Evolutionary conservation across 129 eudicot genomes (phyloP).

Genomic region (Sambucus nigra): DNA sequence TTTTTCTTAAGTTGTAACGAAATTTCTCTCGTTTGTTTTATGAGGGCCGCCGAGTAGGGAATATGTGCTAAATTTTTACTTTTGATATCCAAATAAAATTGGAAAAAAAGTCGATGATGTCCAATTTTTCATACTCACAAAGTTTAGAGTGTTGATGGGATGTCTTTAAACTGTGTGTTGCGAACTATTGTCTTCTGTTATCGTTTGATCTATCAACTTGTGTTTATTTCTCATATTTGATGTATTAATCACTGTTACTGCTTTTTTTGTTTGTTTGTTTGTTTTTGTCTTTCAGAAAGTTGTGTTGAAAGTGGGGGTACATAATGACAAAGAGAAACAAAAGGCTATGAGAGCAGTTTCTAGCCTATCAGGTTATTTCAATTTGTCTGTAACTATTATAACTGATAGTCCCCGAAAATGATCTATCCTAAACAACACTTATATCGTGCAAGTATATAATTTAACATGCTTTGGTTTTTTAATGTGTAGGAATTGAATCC

Average conservation of each 20-base stretch:
- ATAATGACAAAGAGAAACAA: slow-evolving; percentile 33
- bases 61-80: no score
- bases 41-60: no score
- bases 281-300: slow-evolving; percentile 33
- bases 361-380: slow-evolving; percentile 28
- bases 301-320: slow-evolving; percentile 26
- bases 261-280: neutral
- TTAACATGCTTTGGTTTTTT: neutral
- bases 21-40: no score
- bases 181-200: neutral
- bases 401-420: no score
- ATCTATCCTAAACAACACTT: no score
- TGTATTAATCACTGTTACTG: neutral
- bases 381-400: neutral
- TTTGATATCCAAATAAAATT: no score
- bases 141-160: neutral
- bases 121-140: neutral
- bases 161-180: neutral
- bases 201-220: neutral
- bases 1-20: no score
- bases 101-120: no score
- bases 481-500: slow-evolving; percentile 25
- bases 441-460: neutral
- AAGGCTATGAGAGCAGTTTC: slow-evolving; percentile 54
- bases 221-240: neutral